phyloP scores from a whole-genome alignment of 2,329 filamentous ascomycete species.

The Penicillium sp. region DNA sequence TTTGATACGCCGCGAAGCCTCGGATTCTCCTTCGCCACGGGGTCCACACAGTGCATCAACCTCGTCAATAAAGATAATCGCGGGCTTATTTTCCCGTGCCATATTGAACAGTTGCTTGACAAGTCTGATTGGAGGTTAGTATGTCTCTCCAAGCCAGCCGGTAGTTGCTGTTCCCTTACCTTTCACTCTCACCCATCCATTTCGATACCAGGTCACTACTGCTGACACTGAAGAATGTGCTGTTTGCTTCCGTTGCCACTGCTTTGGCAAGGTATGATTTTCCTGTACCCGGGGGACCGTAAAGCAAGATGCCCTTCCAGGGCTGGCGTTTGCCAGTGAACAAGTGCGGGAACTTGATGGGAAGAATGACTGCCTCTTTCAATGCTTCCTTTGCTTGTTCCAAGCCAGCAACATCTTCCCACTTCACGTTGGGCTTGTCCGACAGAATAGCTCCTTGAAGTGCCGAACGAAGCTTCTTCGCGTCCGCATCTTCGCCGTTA shows the following conservation, averaged over 20 bases:
- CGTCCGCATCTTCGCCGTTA: conserved; percentile 73
- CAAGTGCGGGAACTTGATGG: conserved; percentile 96
- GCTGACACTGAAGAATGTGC: conserved; percentile 97
- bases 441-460: conserved; percentile 87
- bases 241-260: conserved; percentile 96
- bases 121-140: conserved; percentile 54
- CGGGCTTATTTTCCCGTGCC: conserved; percentile 95
- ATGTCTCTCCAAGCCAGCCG: neutral
- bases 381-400: conserved; percentile 93
- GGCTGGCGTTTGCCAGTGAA: conserved; percentile 95
- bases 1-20: conserved; percentile 96
- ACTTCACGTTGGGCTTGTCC: conserved; percentile 93
- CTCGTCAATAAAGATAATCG: conserved; percentile 98
- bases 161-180: conserved; percentile 51
- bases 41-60: conserved; percentile 95
- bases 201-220: conserved; percentile 97
- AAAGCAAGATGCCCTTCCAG: conserved; percentile 96
- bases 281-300: conserved; percentile 92
- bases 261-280: conserved; percentile 98
- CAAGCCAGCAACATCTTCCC: conserved; percentile 96
- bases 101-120: conserved; percentile 97
- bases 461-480: conserved; percentile 89
- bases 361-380: conserved; percentile 95
- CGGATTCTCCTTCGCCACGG: conserved; percentile 89
- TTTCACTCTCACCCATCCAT: conserved; percentile 99